Conservation (phyloP, 202 grass and related monocot species). For the Schoenoplectus triqueter region DNA sequence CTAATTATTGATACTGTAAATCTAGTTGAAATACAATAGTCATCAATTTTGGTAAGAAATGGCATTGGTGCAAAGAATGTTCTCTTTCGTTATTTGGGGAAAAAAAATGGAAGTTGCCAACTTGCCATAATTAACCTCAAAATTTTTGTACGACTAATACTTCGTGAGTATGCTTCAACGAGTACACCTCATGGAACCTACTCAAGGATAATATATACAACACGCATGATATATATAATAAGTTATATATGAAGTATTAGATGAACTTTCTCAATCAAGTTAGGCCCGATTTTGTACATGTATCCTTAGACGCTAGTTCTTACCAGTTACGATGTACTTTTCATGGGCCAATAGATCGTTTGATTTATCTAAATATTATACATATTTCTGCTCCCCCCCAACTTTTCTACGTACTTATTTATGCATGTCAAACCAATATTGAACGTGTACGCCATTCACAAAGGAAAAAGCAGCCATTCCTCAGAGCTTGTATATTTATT, state of each 20-base stretch:
- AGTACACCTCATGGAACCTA: background rate
- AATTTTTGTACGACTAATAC: background rate
- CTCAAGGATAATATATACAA: background rate
- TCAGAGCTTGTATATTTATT: background rate
- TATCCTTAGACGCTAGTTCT: conserved; percentile 22
- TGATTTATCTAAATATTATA: background rate
- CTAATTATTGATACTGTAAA: background rate
- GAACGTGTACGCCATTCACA: background rate
- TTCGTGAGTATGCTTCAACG: conserved; percentile 2
- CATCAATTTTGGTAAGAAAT: background rate
- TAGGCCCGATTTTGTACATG: conserved; percentile 11
- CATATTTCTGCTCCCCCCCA: no score
- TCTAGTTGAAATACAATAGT: background rate
- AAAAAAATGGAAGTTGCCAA: background rate
- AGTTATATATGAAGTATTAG: background rate
- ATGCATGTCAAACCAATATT: no score
- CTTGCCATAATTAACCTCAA: background rate
- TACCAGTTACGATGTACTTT: conserved; percentile 22
- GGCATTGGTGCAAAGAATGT: no score
- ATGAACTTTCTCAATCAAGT: conserved; percentile 39
- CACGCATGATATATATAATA: background rate
- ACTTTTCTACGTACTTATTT: background rate
- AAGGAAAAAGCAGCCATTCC: background rate
- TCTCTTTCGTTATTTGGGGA: background rate
- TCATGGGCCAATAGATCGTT: conserved; percentile 10